Percentiles rank a stretch among this genome's conserved stretches.
phyloP scores from a whole-genome alignment of 108 stramenopile genomes.

The Skeletonema grethae region DNA sequence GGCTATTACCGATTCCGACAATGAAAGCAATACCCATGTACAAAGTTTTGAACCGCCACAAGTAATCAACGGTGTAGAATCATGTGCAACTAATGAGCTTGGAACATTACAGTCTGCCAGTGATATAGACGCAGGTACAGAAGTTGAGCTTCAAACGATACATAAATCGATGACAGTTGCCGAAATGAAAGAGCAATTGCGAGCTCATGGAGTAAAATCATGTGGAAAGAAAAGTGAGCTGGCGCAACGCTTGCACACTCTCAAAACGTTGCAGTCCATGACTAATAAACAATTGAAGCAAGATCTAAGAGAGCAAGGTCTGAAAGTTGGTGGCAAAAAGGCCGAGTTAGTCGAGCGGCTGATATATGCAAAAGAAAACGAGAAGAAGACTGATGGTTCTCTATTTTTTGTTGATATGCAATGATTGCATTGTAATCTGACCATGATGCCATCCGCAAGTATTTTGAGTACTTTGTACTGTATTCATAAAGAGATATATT shows the following conservation, averaged over 20 bases:
- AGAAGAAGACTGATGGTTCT: not conserved
- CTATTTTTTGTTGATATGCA: conserved; percentile 15
- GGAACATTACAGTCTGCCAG: not conserved
- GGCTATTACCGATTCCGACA: conserved; percentile 13
- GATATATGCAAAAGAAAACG: not conserved
- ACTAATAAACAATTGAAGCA: conserved; percentile 31
- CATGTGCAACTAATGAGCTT: not conserved
- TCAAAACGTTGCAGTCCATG: conserved; percentile 27
- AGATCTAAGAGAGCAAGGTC: conserved; percentile 17
- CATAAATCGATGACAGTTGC: not conserved
- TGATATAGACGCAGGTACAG: not conserved
- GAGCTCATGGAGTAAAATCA: not conserved
- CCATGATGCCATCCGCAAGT: not conserved
- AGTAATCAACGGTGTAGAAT: not conserved
- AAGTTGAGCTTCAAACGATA: not conserved
- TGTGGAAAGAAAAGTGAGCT: not conserved
- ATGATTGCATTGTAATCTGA: conserved; percentile 4
- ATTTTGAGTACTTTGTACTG: too few relatives aligned
- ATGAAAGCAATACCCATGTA: not conserved
- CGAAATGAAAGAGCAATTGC: not conserved
- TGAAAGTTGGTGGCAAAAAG: conserved; percentile 46
- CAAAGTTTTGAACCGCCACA: not conserved
- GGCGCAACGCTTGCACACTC: not conserved
- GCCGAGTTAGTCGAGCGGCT: conserved; percentile 39
- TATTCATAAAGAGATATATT: too few relatives aligned